Evolutionary conservation across 2,329 filamentous ascomycete genomes (phyloP).

Genomic region (Exophiala sp.): DNA sequence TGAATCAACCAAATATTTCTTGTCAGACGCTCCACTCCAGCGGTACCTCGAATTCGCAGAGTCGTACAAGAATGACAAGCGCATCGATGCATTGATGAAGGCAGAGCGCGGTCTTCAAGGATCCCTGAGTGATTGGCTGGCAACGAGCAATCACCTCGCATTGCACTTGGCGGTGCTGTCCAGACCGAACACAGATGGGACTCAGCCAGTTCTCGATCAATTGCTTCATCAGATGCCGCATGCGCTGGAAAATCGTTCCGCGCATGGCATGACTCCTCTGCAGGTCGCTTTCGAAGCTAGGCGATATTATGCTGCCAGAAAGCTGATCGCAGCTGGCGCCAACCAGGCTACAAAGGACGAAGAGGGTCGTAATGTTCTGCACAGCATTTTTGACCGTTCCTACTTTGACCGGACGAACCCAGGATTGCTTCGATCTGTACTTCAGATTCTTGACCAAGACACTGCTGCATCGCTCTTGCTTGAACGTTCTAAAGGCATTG

Average conservation of each 20-base stretch:
- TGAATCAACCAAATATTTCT: conserved; percentile 72
- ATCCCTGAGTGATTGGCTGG: conserved; percentile 52
- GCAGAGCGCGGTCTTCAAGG: conserved; percentile 61
- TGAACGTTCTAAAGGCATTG: conserved; percentile 46
- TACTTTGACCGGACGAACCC: conserved; percentile 32
- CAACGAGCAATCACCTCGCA: conserved; percentile 54
- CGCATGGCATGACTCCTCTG: conserved; percentile 57
- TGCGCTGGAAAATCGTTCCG: conserved; percentile 60
- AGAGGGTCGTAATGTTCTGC: conserved; percentile 64
- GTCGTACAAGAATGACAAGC: conserved; percentile 57
- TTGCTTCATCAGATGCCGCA: conserved; percentile 61
- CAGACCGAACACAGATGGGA: conserved; percentile 35
- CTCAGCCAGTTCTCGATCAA: conserved; percentile 60
- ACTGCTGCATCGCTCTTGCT: conserved; percentile 36
- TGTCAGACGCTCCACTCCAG: conserved; percentile 65
- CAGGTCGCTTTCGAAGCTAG: conserved; percentile 61
- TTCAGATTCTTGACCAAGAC: conserved; percentile 59
- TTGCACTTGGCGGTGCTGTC: conserved; percentile 64
- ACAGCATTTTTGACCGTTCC: conserved; percentile 47
- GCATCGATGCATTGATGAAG: conserved; percentile 60
- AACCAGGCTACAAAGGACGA: conserved; percentile 64
- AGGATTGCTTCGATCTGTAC: conserved; percentile 52
- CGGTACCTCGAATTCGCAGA: conserved; percentile 68
- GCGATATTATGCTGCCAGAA: conserved; percentile 53
- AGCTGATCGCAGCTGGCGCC: conserved; percentile 65